phyloP scores from a whole-genome alignment of 2,329 filamentous ascomycete species.

The Xylaria digitata region DNA sequence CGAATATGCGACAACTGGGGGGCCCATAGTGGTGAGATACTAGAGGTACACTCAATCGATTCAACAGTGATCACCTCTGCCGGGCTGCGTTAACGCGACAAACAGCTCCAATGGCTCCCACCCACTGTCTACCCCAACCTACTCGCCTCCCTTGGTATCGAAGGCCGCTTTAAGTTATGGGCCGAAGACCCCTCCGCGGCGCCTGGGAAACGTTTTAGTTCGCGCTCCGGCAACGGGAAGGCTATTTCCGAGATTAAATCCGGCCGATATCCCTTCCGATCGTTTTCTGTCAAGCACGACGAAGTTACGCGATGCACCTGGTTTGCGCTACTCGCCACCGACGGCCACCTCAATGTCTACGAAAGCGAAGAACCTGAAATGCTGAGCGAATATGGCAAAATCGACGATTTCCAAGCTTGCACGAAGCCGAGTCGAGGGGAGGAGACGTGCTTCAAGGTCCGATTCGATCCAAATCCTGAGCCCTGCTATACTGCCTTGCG shows the following conservation, averaged over 20 bases:
- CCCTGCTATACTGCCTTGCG: conserved; percentile 81
- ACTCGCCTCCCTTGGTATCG: conserved; percentile 87
- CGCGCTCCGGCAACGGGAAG: conserved; percentile 59
- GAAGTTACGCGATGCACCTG: conserved; percentile 84
- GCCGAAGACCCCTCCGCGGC: conserved; percentile 86
- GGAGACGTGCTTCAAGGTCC: conserved; percentile 86
- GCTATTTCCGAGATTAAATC: conserved; percentile 67
- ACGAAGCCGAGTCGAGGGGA: conserved; percentile 79
- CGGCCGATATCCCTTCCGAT: conserved; percentile 76
- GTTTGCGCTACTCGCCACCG: conserved; percentile 84
- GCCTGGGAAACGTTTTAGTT: conserved; percentile 83
- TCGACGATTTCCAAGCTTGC: conserved; percentile 82
- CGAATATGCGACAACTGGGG: conserved; percentile 86
- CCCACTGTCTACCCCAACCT: conserved; percentile 88
- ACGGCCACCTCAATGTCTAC: conserved; percentile 81
- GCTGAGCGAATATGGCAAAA: conserved; percentile 76
- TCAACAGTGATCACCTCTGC: background rate
- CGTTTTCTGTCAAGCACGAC: conserved; percentile 85
- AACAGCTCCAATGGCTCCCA: conserved; percentile 90
- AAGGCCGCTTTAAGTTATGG: conserved; percentile 92
- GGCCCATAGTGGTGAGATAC: conserved; percentile 89
- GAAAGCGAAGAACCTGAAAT: conserved; percentile 89
- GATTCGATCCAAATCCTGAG: conserved; percentile 88
- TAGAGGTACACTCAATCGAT: conserved; percentile 73
- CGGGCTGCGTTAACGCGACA: conserved; percentile 37